Percentiles rank a stretch among this genome's conserved stretches.
Evolutionary conservation across 352 stramenopile genomes (phyloP).

Genomic region (Thalassiosira ordinaria): DNA sequence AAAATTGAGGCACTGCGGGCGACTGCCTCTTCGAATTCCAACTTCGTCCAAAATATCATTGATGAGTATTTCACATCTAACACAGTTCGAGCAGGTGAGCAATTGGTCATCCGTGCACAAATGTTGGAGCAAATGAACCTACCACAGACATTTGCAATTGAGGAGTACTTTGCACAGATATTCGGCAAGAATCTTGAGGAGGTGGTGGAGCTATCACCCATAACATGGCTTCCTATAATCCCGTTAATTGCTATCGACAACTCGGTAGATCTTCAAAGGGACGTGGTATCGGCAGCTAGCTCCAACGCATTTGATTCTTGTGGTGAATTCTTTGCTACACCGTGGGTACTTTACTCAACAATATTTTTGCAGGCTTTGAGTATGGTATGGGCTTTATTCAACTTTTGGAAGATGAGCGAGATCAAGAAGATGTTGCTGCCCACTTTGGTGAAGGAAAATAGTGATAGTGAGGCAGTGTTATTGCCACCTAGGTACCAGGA

Average conservation of each 20-base stretch:
- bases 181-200: constrained; percentile 59
- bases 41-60: constrained; percentile 2
- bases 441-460: constrained; percentile 36
- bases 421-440: constrained; percentile 56
- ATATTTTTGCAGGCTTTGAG: constrained; percentile 20
- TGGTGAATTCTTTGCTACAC: constrained; percentile 48
- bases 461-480: constrained; percentile 22
- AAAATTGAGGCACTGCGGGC: constrained; percentile 23
- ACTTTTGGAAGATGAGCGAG: constrained; percentile 55
- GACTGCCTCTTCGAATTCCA: not conserved
- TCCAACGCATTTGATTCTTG: constrained; percentile 49
- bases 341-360: constrained; percentile 40
- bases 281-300: constrained; percentile 41
- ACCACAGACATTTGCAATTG: constrained; percentile 39
- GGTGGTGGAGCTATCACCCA: constrained; percentile 55
- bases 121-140: constrained; percentile 30
- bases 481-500: constrained; percentile 46
- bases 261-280: constrained; percentile 43
- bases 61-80: constrained; percentile 7
- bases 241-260: constrained; percentile 45
- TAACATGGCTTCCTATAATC: constrained; percentile 60
- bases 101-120: constrained; percentile 31
- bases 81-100: constrained; percentile 26
- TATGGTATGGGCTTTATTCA: constrained; percentile 48
- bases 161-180: constrained; percentile 50